Percentiles rank a stretch among this genome's conserved stretches.
These are phyloP conservation scores for Oryza rufipogon DNA, from an alignment of 176 grass and related monocot genomes.

Conservation along the genomic window DNA sequence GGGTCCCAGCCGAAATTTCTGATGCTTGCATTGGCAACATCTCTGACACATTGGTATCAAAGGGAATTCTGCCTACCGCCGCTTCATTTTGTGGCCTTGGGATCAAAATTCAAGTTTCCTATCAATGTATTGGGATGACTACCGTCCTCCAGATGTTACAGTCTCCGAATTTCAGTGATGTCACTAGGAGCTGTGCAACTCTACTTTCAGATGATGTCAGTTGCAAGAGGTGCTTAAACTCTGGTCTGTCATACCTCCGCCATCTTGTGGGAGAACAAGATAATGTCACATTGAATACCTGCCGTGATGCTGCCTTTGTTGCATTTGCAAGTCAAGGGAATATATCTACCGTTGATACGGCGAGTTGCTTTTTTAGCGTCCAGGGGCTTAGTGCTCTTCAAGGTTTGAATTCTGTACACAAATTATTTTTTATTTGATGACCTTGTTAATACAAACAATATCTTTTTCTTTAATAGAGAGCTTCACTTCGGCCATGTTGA, in stretches of 20 bases:
- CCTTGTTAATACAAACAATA: not conserved
- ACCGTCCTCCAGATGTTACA: slow-evolving; percentile 72
- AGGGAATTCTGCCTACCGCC: slow-evolving; percentile 60
- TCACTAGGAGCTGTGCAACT: slow-evolving; percentile 64
- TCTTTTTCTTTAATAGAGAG: not conserved
- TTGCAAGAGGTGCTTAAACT: slow-evolving; percentile 92
- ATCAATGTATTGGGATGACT: slow-evolving; percentile 81
- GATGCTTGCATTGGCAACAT: slow-evolving; percentile 63
- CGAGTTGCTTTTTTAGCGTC: slow-evolving; percentile 85
- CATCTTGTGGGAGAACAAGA: slow-evolving; percentile 81
- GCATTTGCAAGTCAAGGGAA: slow-evolving; percentile 75
- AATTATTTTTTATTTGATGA: slow-evolving; percentile 13
- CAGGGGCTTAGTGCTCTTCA: slow-evolving; percentile 72
- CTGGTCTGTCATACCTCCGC: slow-evolving; percentile 89
- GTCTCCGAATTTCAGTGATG: slow-evolving; percentile 84
- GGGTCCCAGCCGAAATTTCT: slow-evolving; percentile 66
- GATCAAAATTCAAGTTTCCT: slow-evolving; percentile 77
- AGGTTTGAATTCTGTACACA: slow-evolving; percentile 49
- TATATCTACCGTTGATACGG: slow-evolving; percentile 62
- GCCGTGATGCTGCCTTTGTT: slow-evolving; percentile 92
- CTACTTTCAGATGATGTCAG: slow-evolving; percentile 52
- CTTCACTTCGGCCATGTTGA: slow-evolving; percentile 1
- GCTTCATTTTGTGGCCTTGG: slow-evolving; percentile 79
- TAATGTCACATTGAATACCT: slow-evolving; percentile 85
- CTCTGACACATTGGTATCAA: slow-evolving; percentile 64